phyloP scores from a whole-genome alignment of 129 eudicot species.

The Artemisia tridentata region DNA sequence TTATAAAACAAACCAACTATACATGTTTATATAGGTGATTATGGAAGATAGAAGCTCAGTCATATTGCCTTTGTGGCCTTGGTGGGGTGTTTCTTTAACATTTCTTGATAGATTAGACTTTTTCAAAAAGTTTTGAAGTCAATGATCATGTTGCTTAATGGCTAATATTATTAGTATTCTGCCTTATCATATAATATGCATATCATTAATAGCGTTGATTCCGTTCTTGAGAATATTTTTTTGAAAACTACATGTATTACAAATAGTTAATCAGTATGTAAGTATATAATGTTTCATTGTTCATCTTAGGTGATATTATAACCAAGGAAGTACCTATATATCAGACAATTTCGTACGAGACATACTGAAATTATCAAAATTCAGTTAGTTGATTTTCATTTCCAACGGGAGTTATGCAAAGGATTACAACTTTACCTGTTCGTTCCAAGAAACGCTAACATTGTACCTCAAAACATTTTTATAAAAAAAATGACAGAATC shows the following conservation, averaged over 20 bases:
- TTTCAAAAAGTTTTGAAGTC: constrained; percentile 15
- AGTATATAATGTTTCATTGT: neutral
- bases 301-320: no score
- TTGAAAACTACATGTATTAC: neutral
- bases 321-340: no score
- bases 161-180: neutral
- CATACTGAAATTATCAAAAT: no score
- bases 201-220: no score
- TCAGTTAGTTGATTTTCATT: no score
- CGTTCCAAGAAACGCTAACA: no score
- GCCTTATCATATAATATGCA: neutral
- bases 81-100: constrained; percentile 16
- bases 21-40: neutral
- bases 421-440: no score
- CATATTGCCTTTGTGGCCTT: neutral
- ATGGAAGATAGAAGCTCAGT: neutral
- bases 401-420: no score
- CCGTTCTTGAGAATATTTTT: neutral
- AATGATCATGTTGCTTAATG: constrained; percentile 16
- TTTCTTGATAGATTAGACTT: constrained; percentile 11
- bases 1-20: neutral
- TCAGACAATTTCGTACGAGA: no score
- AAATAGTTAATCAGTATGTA: no score
- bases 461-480: no score
- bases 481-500: no score